phyloP scores from a whole-genome alignment of 768 basidiomycete species.

The Boletus vermiculosoides region DNA sequence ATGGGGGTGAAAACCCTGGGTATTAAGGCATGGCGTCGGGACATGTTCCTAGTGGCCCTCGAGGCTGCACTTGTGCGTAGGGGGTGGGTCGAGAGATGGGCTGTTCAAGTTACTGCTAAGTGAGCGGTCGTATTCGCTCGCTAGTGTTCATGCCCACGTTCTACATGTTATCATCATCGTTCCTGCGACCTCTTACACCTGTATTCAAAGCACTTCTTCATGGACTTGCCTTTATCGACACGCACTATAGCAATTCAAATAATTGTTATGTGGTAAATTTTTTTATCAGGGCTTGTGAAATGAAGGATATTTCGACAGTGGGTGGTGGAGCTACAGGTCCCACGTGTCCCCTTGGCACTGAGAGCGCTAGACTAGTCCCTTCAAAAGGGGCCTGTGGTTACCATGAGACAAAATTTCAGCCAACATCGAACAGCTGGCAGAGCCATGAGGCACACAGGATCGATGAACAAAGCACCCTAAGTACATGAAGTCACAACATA shows the following conservation, averaged over 20 bases:
- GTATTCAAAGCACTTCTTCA: neutral
- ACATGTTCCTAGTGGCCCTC: conserved; percentile 47
- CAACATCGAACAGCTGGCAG: neutral
- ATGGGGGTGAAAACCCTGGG: conserved; percentile 25
- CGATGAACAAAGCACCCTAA: neutral
- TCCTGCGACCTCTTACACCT: no score
- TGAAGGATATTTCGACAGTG: neutral
- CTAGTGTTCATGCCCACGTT: neutral
- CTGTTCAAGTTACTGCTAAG: conserved; percentile 23
- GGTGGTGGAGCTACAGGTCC: neutral
- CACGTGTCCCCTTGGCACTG: neutral
- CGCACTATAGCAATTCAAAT: neutral
- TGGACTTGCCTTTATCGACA: neutral
- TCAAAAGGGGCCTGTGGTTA: neutral
- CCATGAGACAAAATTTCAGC: neutral
- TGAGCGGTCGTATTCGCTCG: conserved; percentile 4
- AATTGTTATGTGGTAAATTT: neutral
- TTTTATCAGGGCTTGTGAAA: neutral
- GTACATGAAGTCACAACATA: conserved; percentile 8
- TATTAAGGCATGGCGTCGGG: conserved; percentile 43
- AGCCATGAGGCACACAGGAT: neutral
- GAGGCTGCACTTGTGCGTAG: conserved; percentile 50
- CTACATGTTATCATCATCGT: neutral
- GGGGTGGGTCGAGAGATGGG: conserved; percentile 49
- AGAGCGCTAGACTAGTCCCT: no score